Evolutionary conservation across 805 yeast species (phyloP).

Genomic region (Yarrowia sp.): DNA sequence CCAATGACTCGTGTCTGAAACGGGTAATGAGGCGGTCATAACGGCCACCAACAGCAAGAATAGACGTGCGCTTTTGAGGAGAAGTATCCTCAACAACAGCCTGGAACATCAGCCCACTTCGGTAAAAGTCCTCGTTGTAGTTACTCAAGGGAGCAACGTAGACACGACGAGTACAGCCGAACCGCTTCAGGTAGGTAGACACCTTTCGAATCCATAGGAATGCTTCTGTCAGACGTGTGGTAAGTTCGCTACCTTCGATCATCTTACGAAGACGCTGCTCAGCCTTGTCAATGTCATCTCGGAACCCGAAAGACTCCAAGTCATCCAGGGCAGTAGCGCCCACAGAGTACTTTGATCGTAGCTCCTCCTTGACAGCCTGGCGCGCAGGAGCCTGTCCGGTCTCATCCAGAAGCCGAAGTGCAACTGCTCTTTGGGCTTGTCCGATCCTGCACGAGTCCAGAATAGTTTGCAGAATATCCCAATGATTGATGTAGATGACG

Average conservation of each 20-base stretch:
- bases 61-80: conserved; percentile 31
- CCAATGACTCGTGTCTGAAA: conserved; percentile 55
- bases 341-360: conserved; percentile 65
- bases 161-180: conserved; percentile 58
- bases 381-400: conserved; percentile 65
- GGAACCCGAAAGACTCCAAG: conserved; percentile 73
- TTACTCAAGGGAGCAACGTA: conserved; percentile 78
- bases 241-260: conserved; percentile 69
- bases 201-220: conserved; percentile 61
- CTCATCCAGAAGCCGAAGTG: conserved; percentile 70
- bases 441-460: conserved; percentile 80
- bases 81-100: conserved; percentile 59
- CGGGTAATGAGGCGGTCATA: conserved; percentile 71
- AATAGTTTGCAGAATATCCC: conserved; percentile 69
- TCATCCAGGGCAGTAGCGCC: conserved; percentile 82
- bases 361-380: conserved; percentile 53
- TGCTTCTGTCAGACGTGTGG: conserved; percentile 59
- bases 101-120: conserved; percentile 84
- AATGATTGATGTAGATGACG: conserved; percentile 69
- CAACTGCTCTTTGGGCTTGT: conserved; percentile 65
- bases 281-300: conserved; percentile 62
- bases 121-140: conserved; percentile 75
- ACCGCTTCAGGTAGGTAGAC: conserved; percentile 48
- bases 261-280: conserved; percentile 58
- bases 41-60: conserved; percentile 91